Base-by-base conservation (phyloP, 352 stramenopile species). In the Phytophthora fragariae region DNA sequence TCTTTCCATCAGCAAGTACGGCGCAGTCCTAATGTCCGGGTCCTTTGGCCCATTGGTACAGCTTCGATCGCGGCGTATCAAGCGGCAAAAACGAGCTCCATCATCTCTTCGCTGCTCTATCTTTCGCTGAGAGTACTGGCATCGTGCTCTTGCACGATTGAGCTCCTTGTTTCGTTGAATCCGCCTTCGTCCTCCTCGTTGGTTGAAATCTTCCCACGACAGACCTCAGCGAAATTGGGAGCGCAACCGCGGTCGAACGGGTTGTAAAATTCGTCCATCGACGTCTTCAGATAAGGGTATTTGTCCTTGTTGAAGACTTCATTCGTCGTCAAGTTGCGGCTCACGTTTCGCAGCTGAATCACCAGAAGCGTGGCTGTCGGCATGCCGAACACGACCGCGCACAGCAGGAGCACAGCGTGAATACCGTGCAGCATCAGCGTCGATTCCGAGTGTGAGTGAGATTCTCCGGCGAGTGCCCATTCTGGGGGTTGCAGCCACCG, bases 291-390 rank as follows among this genome's bases (percentile, higher is more conserved):
- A 68, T 95, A 95, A 57, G 83, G 72, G 60, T 96, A 96, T 77
- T 96, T 96, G 84, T 92, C 89, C 64, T 93, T 94, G 72, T 96
- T 96, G 70, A 96, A 94, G n/a, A 93, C 79, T 75, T 96, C 89
- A 70, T 96, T 96, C 35, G 88, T 94, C 17, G 89, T 96, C 47
- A 96, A 64, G 62, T 93, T 94, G 49, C 73, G 77, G 9, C 70
- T 66, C 29, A 94, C 83, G 46, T 96, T 96, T 39, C 89, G 87
- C 6, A 94, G 70, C 61, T 96, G 89, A 33, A 96, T 71, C 5
- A 70, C 33, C 19, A 96, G 67, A 49, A 96, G 68, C 27, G 85
- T 80, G 11, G 69, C 60, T 14, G 87, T 96, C n/a, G 89, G 89
- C 4, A 89, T 56, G 3, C 89, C 89, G 62, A 94, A 94, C 5